Base-by-base conservation (phyloP, 2,329 filamentous ascomycete genomes). In the Dichotomopilus funicola region DNA sequence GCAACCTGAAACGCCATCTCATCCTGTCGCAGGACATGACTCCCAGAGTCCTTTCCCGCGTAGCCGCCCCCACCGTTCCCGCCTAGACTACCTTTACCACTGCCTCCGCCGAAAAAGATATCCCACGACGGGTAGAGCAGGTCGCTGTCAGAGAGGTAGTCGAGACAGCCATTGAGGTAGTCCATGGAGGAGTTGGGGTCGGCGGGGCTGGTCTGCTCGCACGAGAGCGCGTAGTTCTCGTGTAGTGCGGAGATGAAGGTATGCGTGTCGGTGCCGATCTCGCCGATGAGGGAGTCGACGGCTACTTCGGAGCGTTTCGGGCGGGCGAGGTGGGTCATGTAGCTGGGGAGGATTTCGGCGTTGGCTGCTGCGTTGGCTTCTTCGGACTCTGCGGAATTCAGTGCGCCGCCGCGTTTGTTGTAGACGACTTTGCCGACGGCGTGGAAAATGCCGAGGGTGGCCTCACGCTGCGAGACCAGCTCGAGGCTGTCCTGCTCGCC, bases 401-500 rank as follows among this genome's bases (percentile, higher is more conserved):
- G 67, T 4, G 86, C 83, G 27, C 87, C 82, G 27, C 87, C 80
- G 46, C 94, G 82, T 69, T 96, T 99, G 74, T 99, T 99, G 74
- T 97, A 95, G 0, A 97, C 86, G 2, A 99, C 89, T 68, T 94
- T 96, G 3, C 92, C 94, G 10, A 97, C 88, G 0, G 94, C 91
- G 69, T 99, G 94, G 66, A 99, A 99, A 50, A 99, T 90, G 1
- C 92, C 94, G 2, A 99, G 76, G 60, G 87, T 96, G 12, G 88
- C 86, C 72, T 97, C 94, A 54, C 94, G 82, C 65, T 91, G 89
- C 0, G 88, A 90, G 27, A 97, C 82, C 57, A 94, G 75, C 65
- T 90, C 83, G 8, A 97, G 71, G 5, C 85, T 91, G 60, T 95
- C 87, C 56, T 82, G 77, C 69, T 97, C 94, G 65, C 87, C 85